Evolutionary conservation across 75 land plant genomes (phyloP), one percentile per base, ranked within the genome.

Genomic region (Pinus tabuliformis): DNA sequence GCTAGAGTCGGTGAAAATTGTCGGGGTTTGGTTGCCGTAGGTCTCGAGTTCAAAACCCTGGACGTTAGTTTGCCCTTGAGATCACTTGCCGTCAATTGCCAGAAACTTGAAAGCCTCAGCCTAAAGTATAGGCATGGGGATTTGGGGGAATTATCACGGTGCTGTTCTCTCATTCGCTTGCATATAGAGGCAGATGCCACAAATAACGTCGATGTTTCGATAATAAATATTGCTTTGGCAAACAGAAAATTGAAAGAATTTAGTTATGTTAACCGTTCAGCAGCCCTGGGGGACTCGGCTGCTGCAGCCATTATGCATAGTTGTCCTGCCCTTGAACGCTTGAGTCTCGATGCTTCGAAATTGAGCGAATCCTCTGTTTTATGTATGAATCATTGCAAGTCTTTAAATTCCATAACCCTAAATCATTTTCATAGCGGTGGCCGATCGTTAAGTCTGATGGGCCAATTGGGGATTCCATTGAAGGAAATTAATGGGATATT

Each of bases 401-500:
- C 76, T 24, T 60, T 85, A 11, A 72, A 74, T 39, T 62, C 68
- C 58, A 86, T 85, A 22, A 72, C 36, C 1, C 74, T 85, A 6
- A 65, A 75, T 11, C 62, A 75, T 61, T 83, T 83, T 58, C 12
- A 33, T 15, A 79, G 86, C 54, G 54, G 54, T 49, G 54, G 54
- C 54, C 54, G 54, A 49, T 49, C 54, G 9, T 2, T 49, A 11
- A 49, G 54, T 49, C 11, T 37, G 58, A 81, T 5, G 75, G 81
- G 75, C 78, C 79, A 58, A 86, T 75, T 4, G 24, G 83, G 74
- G 80, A 79, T n/a, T 76, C 74, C n/a, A 61, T 84, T 52, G 80
- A 86, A 20, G 58, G 73, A 18, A 49, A 49, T 11, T 49, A 49
- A 49, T 9, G 54, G 54, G 54, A 49, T 49, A 49, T 49, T 49